Percentiles rank a stretch among this genome's conserved stretches.
These are phyloP conservation scores for Fusarium cicatricum DNA, from an alignment of 2,329 filamentous ascomycete species.

Conservation along the genomic window DNA sequence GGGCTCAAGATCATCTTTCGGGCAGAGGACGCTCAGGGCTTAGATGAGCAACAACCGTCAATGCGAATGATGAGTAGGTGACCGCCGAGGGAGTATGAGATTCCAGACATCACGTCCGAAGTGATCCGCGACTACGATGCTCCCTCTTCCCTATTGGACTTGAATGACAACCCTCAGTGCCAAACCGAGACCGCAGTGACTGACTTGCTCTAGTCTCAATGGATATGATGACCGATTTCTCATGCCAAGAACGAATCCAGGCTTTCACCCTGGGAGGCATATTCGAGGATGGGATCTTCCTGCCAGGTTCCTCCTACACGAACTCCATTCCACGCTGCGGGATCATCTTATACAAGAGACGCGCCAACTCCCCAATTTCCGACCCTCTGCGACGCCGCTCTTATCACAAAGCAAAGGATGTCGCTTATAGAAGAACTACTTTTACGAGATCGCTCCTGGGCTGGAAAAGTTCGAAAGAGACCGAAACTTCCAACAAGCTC, in stretches of 20 bases:
- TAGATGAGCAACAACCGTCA: constrained; percentile 46
- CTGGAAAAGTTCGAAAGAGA: constrained; percentile 63
- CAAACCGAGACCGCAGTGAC: constrained; percentile 49
- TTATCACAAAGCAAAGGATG: constrained; percentile 46
- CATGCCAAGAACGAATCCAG: constrained; percentile 41
- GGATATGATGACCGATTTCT: constrained; percentile 36
- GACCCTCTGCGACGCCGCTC: constrained; percentile 18
- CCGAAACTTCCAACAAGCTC: constrained; percentile 56
- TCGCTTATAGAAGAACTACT: constrained; percentile 52
- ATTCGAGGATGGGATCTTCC: constrained; percentile 53
- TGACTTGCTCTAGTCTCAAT: constrained; percentile 40
- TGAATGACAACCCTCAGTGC: too few species aligned
- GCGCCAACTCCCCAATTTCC: constrained; percentile 36
- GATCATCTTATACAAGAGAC: constrained; percentile 56
- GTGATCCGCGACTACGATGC: constrained; percentile 49
- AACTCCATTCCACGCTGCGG: constrained; percentile 55
- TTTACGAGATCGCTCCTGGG: constrained; percentile 54
- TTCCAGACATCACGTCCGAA: constrained; percentile 49
- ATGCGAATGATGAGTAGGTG: constrained; percentile 45
- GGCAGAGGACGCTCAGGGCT: constrained; percentile 47
- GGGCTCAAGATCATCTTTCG: constrained; percentile 50
- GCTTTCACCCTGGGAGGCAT: constrained; percentile 45
- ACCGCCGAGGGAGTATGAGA: constrained; percentile 45
- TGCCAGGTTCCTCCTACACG: constrained; percentile 58
- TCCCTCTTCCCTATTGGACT: too few species aligned